Evolutionary conservation across 2,329 filamentous ascomycete genomes (phyloP).

Genomic region (Pseudopithomyces maydicus): DNA sequence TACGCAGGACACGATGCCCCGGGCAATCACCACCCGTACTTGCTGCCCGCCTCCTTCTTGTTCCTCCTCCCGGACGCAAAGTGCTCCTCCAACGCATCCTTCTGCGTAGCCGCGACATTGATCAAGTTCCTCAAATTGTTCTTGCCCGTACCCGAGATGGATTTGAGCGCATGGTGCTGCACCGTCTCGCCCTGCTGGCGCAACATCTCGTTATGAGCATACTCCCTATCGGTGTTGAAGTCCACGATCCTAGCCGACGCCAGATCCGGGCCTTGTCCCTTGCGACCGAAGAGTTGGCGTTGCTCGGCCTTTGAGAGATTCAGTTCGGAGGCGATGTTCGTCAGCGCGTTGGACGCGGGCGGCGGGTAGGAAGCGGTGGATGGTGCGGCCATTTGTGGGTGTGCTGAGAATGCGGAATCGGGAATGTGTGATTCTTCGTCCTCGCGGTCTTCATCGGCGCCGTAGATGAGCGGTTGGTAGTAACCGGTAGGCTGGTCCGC

Average conservation of each 20-base stretch:
- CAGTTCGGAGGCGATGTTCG: constrained; percentile 74
- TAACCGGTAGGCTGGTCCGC: constrained; percentile 21
- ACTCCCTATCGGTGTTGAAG: constrained; percentile 89
- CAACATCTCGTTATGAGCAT: constrained; percentile 79
- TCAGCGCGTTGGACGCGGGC: constrained; percentile 60
- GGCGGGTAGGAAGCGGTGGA: constrained; percentile 13
- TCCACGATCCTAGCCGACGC: constrained; percentile 73
- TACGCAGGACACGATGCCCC: background rate
- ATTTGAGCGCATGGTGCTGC: constrained; percentile 80
- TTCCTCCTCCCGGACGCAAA: constrained; percentile 82
- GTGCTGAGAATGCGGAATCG: constrained; percentile 18
- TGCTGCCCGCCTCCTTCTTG: constrained; percentile 77
- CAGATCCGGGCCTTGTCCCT: constrained; percentile 50
- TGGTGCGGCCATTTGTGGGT: constrained; percentile 9
- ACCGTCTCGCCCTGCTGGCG: constrained; percentile 71
- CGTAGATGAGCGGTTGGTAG: constrained; percentile 48
- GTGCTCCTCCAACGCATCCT: constrained; percentile 87
- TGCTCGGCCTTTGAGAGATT: constrained; percentile 77
- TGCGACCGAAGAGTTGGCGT: constrained; percentile 84
- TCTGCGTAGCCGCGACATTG: constrained; percentile 78
- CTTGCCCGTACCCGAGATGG: constrained; percentile 79
- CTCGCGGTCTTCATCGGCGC: constrained; percentile 22
- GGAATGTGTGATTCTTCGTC: constrained; percentile 24
- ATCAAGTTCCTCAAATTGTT: constrained; percentile 89
- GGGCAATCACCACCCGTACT: constrained; percentile 77